Percentiles rank a stretch among this genome's conserved stretches.
Conservation (phyloP, 805 yeast species). For the Wickerhamomyces ciferrii region DNA sequence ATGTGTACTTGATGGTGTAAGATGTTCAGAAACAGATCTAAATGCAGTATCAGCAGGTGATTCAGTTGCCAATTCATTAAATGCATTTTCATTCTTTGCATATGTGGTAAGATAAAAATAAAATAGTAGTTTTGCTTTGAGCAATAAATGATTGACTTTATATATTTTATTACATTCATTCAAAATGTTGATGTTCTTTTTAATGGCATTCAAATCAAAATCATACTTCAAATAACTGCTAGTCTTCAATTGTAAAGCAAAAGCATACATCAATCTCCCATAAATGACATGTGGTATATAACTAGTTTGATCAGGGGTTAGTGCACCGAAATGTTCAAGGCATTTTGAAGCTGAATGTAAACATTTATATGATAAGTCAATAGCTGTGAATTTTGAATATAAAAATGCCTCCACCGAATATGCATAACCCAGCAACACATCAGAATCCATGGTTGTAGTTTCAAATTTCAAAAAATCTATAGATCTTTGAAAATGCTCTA, state of each 20-base stretch:
- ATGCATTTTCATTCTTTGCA: slow-evolving; percentile 19
- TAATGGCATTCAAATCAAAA: slow-evolving; percentile 10
- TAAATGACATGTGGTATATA: slow-evolving; percentile 16
- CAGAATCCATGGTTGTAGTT: slow-evolving; percentile 5
- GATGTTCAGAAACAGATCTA: not conserved
- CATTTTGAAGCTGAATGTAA: slow-evolving; percentile 16
- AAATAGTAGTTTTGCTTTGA: slow-evolving; percentile 17
- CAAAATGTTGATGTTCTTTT: slow-evolving; percentile 11
- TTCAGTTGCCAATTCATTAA: slow-evolving; percentile 1
- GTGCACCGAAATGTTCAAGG: slow-evolving; percentile 9
- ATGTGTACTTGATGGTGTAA: not conserved
- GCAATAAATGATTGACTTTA: slow-evolving; percentile 14
- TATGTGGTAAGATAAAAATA: slow-evolving; percentile 23
- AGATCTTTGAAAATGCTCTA: slow-evolving; percentile 12
- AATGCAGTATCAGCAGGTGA: not conserved
- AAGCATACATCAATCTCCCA: slow-evolving; percentile 23
- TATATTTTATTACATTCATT: slow-evolving; percentile 10
- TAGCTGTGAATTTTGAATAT: slow-evolving; percentile 14
- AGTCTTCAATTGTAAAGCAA: slow-evolving; percentile 20
- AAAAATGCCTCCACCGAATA: slow-evolving; percentile 20
- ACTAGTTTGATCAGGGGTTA: slow-evolving; percentile 12
- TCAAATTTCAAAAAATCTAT: slow-evolving; percentile 8
- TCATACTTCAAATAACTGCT: slow-evolving; percentile 15
- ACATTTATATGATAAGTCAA: slow-evolving; percentile 14
- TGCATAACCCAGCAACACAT: slow-evolving; percentile 14